Percentiles rank a stretch among this genome's conserved stretches.
These are phyloP conservation scores for Ceriops tagal DNA, from an alignment of 345 rosid genomes.

Conservation along the genomic window DNA sequence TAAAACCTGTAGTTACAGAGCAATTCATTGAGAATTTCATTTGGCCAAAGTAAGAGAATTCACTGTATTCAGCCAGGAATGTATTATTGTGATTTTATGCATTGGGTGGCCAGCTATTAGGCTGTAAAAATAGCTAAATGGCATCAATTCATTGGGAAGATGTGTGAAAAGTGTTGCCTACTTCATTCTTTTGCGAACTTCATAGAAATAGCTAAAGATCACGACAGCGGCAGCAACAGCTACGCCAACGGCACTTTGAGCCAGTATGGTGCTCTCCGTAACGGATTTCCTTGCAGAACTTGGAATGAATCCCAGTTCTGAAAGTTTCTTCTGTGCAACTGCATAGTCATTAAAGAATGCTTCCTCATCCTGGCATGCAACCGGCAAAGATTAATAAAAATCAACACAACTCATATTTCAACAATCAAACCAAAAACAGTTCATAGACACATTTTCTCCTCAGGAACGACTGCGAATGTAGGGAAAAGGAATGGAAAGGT, in stretches of 20 bases:
- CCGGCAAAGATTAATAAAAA: no score
- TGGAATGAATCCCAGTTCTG: slow-evolving; percentile 63
- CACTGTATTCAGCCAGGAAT: background rate
- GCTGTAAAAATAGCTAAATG: slow-evolving; percentile 6
- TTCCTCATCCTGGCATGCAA: slow-evolving; percentile 57
- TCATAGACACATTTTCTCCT: no score
- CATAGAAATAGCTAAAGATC: slow-evolving; percentile 69
- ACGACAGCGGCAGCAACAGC: slow-evolving; percentile 79
- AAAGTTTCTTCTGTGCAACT: slow-evolving; percentile 68
- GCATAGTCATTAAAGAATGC: slow-evolving; percentile 66
- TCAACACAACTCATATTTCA: no score
- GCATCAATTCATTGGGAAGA: background rate
- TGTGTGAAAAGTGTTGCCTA: slow-evolving; percentile 5
- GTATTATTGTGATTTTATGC: background rate
- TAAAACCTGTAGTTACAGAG: no score
- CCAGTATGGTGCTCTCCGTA: slow-evolving; percentile 51
- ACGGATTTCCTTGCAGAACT: slow-evolving; percentile 25
- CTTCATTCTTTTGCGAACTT: slow-evolving; percentile 66
- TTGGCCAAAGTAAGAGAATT: background rate
- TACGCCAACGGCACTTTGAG: slow-evolving; percentile 78
- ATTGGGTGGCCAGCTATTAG: slow-evolving; percentile 3
- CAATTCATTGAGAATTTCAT: no score
- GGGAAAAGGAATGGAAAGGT: no score
- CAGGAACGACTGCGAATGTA: no score
- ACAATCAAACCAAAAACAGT: no score